Evolutionary conservation across 768 basidiomycete genomes (phyloP).

Genomic region (Boletus vinaceobasis): DNA sequence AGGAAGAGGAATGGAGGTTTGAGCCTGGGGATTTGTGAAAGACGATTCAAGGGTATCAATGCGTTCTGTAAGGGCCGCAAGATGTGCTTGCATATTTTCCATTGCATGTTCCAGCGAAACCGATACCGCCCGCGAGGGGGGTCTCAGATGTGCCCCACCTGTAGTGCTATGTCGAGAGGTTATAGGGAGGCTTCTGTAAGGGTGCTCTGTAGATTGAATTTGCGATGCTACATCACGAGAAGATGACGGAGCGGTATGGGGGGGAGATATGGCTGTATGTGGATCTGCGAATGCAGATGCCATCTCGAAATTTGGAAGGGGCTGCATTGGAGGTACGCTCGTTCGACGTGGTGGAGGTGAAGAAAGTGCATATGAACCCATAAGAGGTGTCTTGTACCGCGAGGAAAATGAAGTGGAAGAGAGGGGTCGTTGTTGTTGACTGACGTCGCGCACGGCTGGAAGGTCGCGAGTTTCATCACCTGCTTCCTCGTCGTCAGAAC

Average conservation of each 20-base stretch:
- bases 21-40: conserved; percentile 31
- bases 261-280: conserved; percentile 34
- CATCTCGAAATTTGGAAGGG: conserved; percentile 66
- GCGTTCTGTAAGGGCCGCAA: conserved; percentile 80
- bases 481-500: conserved; percentile 45
- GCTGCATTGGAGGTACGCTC: conserved; percentile 62
- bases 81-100: conserved; percentile 75
- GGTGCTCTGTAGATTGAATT: conserved; percentile 34
- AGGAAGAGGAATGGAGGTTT: conserved; percentile 41
- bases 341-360: conserved; percentile 44
- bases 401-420: conserved; percentile 68
- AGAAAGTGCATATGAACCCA: conserved; percentile 57
- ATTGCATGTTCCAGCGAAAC: conserved; percentile 64
- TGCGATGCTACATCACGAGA: conserved; percentile 39
- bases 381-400: conserved; percentile 75
- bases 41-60: conserved; percentile 64
- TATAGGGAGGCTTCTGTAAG: conserved; percentile 35
- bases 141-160: conserved; percentile 36
- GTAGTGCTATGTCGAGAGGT: conserved; percentile 33
- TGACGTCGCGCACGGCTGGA: conserved; percentile 37
- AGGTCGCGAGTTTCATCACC: conserved; percentile 48
- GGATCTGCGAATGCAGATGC: conserved; percentile 67
- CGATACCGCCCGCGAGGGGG: conserved; percentile 38
- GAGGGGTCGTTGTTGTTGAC: conserved; percentile 50
- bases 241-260: conserved; percentile 38